Percentiles rank a stretch among this genome's conserved stretches.
phyloP scores from a whole-genome alignment of 768 basidiomycete species.

The Clathrus columnatus region DNA sequence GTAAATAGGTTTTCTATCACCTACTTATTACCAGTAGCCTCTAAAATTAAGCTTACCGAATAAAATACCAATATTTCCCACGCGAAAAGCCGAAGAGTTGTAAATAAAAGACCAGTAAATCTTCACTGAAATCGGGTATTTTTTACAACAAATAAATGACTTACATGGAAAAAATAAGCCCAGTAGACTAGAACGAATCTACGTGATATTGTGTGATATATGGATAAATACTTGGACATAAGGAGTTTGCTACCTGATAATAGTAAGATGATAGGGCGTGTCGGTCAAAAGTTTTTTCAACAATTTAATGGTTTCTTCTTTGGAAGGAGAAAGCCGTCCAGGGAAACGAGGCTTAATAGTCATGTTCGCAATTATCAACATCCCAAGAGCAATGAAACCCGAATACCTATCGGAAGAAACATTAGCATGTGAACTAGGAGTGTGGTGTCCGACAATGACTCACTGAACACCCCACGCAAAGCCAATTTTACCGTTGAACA shows the following conservation, averaged over 20 bases:
- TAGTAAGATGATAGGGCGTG: constrained; percentile 33
- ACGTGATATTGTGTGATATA: constrained; percentile 27
- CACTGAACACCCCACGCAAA: constrained; percentile 35
- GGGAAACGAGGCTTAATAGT: constrained; percentile 30
- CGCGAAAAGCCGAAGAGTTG: constrained; percentile 45
- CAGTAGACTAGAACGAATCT: constrained; percentile 23
- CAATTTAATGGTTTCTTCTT: constrained; percentile 17
- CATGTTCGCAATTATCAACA: constrained; percentile 31
- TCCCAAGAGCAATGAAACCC: constrained; percentile 32
- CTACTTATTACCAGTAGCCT: neutral
- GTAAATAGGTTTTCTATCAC: neutral
- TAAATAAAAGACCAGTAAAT: constrained; percentile 46
- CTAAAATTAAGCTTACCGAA: constrained; percentile 28
- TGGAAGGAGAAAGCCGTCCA: constrained; percentile 22
- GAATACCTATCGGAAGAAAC: constrained; percentile 25
- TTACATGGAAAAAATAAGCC: constrained; percentile 3
- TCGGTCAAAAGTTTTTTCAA: constrained; percentile 32
- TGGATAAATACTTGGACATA: constrained; percentile 9
- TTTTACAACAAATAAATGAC: neutral
- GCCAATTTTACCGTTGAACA: constrained; percentile 29
- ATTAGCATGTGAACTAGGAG: neutral
- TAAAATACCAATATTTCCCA: constrained; percentile 47
- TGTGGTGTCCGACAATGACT: neutral
- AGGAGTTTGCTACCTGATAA: constrained; percentile 21
- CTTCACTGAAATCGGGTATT: constrained; percentile 21